Percentiles rank a stretch among this genome's conserved stretches.
phyloP scores from a whole-genome alignment of 2,329 filamentous ascomycete genomes.

The Calonectria pauciramosa region DNA sequence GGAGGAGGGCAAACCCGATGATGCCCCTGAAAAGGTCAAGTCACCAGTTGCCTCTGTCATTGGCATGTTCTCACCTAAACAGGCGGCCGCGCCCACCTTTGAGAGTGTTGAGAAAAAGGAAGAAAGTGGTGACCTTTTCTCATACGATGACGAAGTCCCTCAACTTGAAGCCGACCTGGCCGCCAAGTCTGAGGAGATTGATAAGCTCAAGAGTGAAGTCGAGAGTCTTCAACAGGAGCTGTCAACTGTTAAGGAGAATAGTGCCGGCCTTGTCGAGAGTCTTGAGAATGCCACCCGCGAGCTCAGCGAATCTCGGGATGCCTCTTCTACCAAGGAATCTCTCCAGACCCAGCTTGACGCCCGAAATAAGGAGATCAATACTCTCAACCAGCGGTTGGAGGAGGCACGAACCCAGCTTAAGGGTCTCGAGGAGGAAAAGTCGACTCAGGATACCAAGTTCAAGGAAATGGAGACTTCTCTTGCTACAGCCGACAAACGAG shows the following conservation, averaged over 20 bases:
- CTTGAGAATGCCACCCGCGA: conserved; percentile 78
- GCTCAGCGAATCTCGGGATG: conserved; percentile 63
- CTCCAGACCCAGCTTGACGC: conserved; percentile 65
- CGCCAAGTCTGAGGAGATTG: conserved; percentile 78
- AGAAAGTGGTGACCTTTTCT: conserved; percentile 84
- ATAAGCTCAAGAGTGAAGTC: conserved; percentile 78
- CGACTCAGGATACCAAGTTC: conserved; percentile 48
- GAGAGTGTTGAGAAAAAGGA: conserved; percentile 46
- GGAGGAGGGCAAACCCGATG: conserved; percentile 45
- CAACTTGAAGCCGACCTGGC: conserved; percentile 82
- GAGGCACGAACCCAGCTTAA: conserved; percentile 60
- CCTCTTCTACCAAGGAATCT: conserved; percentile 56
- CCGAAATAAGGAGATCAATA: conserved; percentile 62
- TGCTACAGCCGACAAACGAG: conserved; percentile 51
- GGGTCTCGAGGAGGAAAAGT: conserved; percentile 56
- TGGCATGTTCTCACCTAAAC: conserved; percentile 64
- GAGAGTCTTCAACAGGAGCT: conserved; percentile 78
- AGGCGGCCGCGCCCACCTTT: conserved; percentile 52
- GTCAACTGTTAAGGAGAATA: conserved; percentile 78
- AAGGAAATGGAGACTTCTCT: conserved; percentile 55
- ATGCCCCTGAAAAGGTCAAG: conserved; percentile 51
- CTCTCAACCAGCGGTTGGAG: conserved; percentile 63
- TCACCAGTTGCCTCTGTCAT: conserved; percentile 64
- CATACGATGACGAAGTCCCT: conserved; percentile 89
- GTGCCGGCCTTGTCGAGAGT: conserved; percentile 74